Conservation (phyloP, 73 alveolate species). For the Tetrahymena elliotti region DNA sequence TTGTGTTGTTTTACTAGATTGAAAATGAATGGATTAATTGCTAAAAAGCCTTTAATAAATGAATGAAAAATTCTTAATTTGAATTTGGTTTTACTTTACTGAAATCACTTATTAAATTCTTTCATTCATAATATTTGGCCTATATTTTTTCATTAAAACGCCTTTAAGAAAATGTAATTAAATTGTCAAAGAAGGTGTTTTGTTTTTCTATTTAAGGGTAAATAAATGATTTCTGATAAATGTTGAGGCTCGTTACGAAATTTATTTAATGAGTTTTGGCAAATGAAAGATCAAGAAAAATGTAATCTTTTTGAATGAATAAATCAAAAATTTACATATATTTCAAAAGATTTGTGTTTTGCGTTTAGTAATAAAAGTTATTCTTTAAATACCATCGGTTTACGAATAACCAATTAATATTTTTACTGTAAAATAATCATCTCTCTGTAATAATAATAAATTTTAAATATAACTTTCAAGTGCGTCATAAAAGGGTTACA, state of each 20-base stretch:
- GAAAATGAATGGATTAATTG: too few species aligned
- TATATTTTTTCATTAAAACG: neutral
- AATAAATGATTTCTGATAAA: neutral
- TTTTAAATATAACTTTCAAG: neutral
- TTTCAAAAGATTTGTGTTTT: neutral
- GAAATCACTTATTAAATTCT: neutral
- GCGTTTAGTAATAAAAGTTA: neutral
- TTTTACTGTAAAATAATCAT: neutral
- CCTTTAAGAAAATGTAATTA: neutral
- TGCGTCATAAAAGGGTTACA: neutral
- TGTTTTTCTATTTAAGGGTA: neutral
- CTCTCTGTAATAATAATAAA: neutral
- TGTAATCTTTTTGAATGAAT: neutral
- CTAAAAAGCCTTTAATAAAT: too few species aligned
- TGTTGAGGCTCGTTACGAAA: neutral
- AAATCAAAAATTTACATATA: neutral
- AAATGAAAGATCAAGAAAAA: neutral
- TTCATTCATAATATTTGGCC: neutral
- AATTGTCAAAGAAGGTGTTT: neutral
- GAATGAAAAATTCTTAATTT: neutral
- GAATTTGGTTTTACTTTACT: too few species aligned
- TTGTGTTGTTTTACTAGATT: too few species aligned
- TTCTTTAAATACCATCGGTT: neutral
- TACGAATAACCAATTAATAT: neutral
- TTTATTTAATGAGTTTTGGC: neutral